Base-by-base conservation (phyloP, 176 grass and related monocot genomes). In the Panicum miliaceum region DNA sequence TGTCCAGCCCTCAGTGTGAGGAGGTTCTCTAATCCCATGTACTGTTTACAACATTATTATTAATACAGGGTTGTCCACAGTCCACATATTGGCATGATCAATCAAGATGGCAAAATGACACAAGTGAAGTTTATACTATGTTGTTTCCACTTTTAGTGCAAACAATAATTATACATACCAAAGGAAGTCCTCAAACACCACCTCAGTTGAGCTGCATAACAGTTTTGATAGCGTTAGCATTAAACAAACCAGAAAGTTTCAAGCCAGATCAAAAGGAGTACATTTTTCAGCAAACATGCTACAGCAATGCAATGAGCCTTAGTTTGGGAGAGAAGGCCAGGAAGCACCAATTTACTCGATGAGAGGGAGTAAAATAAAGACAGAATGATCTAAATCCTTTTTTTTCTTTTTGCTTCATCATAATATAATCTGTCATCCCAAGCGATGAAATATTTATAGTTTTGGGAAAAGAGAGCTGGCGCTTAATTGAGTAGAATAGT, bases 111-210 rank as follows among this genome's bases (percentile, higher is more conserved):
- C 11, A 27, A 35, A 42, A 63, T 26, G 35, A 1, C 23, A 58
- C 12, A 68, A 64, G 1, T 43, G 53, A 86, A 64, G 46, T 12
- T 43, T 54, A 34, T 64, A 45, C 8, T 43, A 50, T 42, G 35
- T 43, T 1, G 0, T 64, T 57, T 52, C 20, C 40, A 56, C 6
- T 26, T 4, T 78, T 58, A 79, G 63, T 58, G 12, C 15, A 72
- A 58, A 46, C 6, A 57, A 64, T 37, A 76, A 25, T 43, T 68
- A 86, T 85, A 71, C 88, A 32, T 98, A 95, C 93, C 96, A 98
- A 84, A 98, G 96, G 76, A 98, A 98, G 64, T 98, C 96, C 68
- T 95, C 91, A 83, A 91, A 92, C 64, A 29, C 67, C 18, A 95
- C 88, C 81, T 98, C 91, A 77, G 41, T 85, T 43, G 87, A 82